Percentiles rank a stretch among this genome's conserved stretches.
Conservation (phyloP, 2,329 filamentous ascomycete species). For the Chrysosporium queenslandicum region DNA sequence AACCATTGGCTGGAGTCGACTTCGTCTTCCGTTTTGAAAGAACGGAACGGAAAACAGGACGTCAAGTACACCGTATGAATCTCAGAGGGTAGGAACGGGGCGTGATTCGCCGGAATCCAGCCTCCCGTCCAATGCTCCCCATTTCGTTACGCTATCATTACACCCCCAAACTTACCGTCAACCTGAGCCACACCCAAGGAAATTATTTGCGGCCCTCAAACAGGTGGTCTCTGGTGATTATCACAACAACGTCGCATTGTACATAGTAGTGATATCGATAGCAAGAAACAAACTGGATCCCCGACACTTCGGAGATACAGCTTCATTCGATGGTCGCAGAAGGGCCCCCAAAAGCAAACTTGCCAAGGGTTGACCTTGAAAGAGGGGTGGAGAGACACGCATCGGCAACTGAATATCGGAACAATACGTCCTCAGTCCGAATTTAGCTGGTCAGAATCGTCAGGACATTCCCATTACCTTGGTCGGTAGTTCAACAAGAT, state of each 20-base stretch:
- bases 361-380: background rate
- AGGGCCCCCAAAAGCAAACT: too few species aligned
- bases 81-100: background rate
- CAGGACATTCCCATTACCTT: too few species aligned
- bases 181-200: background rate
- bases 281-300: background rate
- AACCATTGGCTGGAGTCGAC: background rate
- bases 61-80: background rate
- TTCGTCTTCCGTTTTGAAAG: background rate
- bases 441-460: too few species aligned
- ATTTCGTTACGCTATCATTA: background rate
- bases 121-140: slow-evolving; percentile 3
- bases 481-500: too few species aligned
- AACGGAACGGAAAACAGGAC: slow-evolving; percentile 6
- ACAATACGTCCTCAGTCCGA: background rate
- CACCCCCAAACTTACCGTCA: slow-evolving; percentile 1
- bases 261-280: too few species aligned
- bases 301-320: too few species aligned
- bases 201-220: too few species aligned
- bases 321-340: too few species aligned
- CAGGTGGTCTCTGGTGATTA: too few species aligned
- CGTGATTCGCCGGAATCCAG: slow-evolving; percentile 14
- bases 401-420: slow-evolving; percentile 1
- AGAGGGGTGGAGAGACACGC: background rate
- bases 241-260: too few species aligned